These are phyloP conservation scores for Candida gorgasii DNA, from an alignment of 805 yeast genomes.

Conservation along the genomic window DNA sequence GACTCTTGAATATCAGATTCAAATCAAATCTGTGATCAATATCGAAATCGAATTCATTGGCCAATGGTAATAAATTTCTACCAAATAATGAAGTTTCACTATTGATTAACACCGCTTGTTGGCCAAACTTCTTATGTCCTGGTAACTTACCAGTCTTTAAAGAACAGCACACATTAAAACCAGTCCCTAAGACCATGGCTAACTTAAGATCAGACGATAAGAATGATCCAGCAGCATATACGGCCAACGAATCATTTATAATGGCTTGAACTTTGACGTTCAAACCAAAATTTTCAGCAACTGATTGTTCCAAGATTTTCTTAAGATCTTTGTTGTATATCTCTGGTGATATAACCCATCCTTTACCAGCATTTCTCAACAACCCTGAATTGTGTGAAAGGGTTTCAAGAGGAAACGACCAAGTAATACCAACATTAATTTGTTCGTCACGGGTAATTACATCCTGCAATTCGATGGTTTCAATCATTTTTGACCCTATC, in stretches of 20 bases:
- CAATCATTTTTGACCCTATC: conserved; percentile 36
- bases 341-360: conserved; percentile 49
- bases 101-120: conserved; percentile 37
- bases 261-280: conserved; percentile 44
- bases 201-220: conserved; percentile 37
- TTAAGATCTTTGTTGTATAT: conserved; percentile 43
- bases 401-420: conserved; percentile 46
- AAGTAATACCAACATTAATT: conserved; percentile 17
- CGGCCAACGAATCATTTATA: conserved; percentile 68
- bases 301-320: conserved; percentile 36
- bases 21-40: conserved; percentile 28
- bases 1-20: conserved; percentile 23
- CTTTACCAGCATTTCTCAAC: conserved; percentile 61
- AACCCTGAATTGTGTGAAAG: conserved; percentile 43
- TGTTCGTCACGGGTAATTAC: conserved; percentile 12
- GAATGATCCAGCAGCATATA: conserved; percentile 54
- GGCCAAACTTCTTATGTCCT: conserved; percentile 14
- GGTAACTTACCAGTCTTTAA: conserved; percentile 22
- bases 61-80: conserved; percentile 27
- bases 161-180: conserved; percentile 56
- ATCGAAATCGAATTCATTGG: conserved; percentile 41
- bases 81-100: conserved; percentile 62
- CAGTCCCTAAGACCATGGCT: conserved; percentile 71
- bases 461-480: conserved; percentile 12
- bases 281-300: conserved; percentile 24